Base-by-base conservation (phyloP, 2,329 filamentous ascomycete genomes). In the Colletotrichum tamarilloi region DNA sequence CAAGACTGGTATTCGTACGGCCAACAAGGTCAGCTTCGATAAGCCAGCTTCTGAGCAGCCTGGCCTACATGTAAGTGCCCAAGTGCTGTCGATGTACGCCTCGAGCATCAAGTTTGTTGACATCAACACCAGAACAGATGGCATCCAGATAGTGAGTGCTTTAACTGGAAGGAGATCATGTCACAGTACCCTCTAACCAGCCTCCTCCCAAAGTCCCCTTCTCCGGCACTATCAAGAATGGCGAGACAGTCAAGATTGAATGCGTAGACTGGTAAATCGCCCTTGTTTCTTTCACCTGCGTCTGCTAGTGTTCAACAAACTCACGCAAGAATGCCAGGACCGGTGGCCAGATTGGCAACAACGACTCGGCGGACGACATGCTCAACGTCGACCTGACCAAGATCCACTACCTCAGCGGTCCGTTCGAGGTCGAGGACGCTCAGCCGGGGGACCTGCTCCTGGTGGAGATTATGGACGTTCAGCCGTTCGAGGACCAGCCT, bases 161-260 rank as follows among this genome's bases (percentile, higher is more conserved):
- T 19, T 19, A 19, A 7, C 3, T n/a, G 12, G 7, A 19, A 26
- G 2, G 11, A 38, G n/a, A 12, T 6, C n/a, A 58, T n/a, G 42
- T 19, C 59, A 24, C 49, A 19, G 49, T 19, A 9, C 8, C 22
- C 22, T 66, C 19, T 64, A 72, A 63, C 62, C 55, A 67, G 52
- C 55, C 68, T 30, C 32, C 32, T 35, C 32, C 8, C 32, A 35
- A 74, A 97, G 94, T 97, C 64, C 95, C 95, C 0, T 90, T 89
- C 68, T 88, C 87, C 63, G 93, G 87, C 38, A 91, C 88, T 1
- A 95, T 98, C 78, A 92, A 93, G 77, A 92, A 95, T 79, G 92
- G 92, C 35, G 95, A 98, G 84, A 94, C 94, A 0, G 95, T 98
- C 76, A 97, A 97, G 83, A 97, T 98, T 76, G 94, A 98, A 86